phyloP scores from a whole-genome alignment of 495 filamentous ascomycete species.

The Xylaria flabelliformis region DNA sequence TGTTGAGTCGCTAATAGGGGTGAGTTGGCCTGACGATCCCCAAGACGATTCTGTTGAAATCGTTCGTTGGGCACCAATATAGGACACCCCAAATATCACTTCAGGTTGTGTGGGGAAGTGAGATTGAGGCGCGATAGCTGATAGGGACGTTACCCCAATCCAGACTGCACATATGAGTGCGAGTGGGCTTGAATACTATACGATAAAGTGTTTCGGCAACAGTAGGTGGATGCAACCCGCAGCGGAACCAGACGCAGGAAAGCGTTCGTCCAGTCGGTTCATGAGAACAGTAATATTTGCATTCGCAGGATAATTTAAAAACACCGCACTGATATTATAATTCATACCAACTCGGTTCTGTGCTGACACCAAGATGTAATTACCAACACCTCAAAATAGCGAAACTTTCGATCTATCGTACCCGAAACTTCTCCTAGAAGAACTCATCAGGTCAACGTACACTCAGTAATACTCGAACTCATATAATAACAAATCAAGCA shows the following conservation, averaged over 20 bases:
- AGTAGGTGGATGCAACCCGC: neutral
- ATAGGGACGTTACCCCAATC: constrained; percentile 5
- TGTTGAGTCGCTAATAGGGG: neutral
- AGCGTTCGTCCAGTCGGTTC: neutral
- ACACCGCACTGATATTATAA: neutral
- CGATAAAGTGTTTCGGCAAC: neutral
- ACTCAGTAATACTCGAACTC: neutral
- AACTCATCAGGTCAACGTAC: neutral
- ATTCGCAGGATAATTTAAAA: neutral
- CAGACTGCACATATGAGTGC: neutral
- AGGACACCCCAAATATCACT: neutral
- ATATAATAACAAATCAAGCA: neutral
- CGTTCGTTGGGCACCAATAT: constrained; percentile 26
- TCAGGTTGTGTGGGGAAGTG: constrained; percentile 22
- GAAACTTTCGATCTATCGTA: constrained; percentile 8
- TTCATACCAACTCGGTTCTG: neutral
- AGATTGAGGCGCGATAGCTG: constrained; percentile 18
- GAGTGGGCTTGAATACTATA: constrained; percentile 20
- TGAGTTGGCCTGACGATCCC: neutral
- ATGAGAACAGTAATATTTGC: neutral
- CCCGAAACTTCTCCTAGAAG: neutral
- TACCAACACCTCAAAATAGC: neutral
- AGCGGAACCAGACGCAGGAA: neutral
- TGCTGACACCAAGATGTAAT: neutral
- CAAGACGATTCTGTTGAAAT: neutral